These are phyloP conservation scores for Staphylotrichum tortipilum DNA, from an alignment of 495 filamentous ascomycete species.

Conservation along the genomic window DNA sequence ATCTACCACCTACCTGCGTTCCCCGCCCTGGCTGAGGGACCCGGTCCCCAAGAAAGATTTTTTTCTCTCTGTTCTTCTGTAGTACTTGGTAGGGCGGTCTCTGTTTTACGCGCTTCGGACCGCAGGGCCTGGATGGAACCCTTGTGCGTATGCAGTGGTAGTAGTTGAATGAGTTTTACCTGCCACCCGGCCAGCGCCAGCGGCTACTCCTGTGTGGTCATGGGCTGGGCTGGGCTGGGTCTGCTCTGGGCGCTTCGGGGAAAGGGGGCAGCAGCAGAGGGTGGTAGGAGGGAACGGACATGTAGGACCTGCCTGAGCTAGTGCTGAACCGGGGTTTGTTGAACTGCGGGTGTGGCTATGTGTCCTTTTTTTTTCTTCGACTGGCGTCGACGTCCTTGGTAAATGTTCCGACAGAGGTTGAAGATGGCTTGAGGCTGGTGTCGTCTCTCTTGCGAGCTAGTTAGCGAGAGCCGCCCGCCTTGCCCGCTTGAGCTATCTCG, in stretches of 20 bases:
- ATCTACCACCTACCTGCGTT: no score
- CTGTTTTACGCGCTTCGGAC: slow-evolving; percentile 18
- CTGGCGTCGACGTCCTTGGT: no score
- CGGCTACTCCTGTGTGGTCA: neutral
- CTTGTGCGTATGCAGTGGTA: slow-evolving; percentile 2
- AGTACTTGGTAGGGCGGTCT: no score
- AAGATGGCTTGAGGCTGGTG: no score
- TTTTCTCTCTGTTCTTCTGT: no score
- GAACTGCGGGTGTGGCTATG: neutral
- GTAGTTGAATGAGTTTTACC: no score
- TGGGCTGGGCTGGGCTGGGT: no score
- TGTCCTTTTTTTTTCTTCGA: neutral
- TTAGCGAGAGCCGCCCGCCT: neutral
- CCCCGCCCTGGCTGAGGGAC: no score
- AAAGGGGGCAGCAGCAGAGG: neutral
- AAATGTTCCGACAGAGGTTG: no score
- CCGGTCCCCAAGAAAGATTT: no score
- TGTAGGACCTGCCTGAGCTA: neutral
- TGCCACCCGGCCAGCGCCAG: neutral
- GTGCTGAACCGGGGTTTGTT: neutral
- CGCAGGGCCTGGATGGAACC: slow-evolving; percentile 22
- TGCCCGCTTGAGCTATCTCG: neutral
- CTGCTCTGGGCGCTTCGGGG: neutral
- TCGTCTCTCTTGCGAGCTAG: neutral
- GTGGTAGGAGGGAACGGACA: neutral